phyloP scores from a whole-genome alignment of 192 early-diverging fungal genomes.

The Chytriomyces hyalinus region DNA sequence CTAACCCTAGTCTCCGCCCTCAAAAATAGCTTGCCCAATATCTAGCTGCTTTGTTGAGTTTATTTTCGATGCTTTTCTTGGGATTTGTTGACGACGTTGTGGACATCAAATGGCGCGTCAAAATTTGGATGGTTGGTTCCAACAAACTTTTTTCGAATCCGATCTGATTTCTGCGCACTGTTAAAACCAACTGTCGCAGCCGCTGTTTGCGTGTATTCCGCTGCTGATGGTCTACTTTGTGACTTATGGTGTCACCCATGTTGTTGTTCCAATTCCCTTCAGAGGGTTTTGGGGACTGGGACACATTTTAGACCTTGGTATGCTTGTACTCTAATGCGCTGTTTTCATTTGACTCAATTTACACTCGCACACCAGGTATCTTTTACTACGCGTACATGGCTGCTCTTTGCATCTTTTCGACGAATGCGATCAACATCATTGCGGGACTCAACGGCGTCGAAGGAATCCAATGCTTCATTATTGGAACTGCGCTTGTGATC shows the following conservation, averaged over 20 bases:
- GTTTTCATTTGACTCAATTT: not conserved
- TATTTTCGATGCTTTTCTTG: slow-evolving; percentile 96
- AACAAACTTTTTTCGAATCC: not conserved
- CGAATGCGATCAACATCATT: slow-evolving; percentile 97
- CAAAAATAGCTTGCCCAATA: slow-evolving; percentile 80
- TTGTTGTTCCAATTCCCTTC: slow-evolving; percentile 85
- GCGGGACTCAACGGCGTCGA: slow-evolving; percentile 99
- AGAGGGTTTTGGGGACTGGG: slow-evolving; percentile 69
- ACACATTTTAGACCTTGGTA: slow-evolving; percentile 78
- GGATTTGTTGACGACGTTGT: slow-evolving; percentile 99
- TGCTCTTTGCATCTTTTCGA: slow-evolving; percentile 89
- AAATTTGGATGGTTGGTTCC: slow-evolving; percentile 74
- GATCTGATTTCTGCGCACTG: not conserved
- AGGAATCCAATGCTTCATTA: slow-evolving; percentile 89
- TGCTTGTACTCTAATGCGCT: not conserved
- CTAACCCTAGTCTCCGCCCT: not conserved
- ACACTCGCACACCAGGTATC: slow-evolving; percentile 51
- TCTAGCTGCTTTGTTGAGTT: slow-evolving; percentile 84
- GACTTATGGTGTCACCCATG: slow-evolving; percentile 81
- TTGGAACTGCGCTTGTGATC: slow-evolving; percentile 79
- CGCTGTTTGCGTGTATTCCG: slow-evolving; percentile 90
- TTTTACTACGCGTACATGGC: slow-evolving; percentile 96
- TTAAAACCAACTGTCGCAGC: slow-evolving; percentile 37
- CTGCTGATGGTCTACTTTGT: slow-evolving; percentile 93
- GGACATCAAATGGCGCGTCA: slow-evolving; percentile 94